Base-by-base conservation (phyloP, 352 stramenopile species). In the Phytophthora rubi region DNA sequence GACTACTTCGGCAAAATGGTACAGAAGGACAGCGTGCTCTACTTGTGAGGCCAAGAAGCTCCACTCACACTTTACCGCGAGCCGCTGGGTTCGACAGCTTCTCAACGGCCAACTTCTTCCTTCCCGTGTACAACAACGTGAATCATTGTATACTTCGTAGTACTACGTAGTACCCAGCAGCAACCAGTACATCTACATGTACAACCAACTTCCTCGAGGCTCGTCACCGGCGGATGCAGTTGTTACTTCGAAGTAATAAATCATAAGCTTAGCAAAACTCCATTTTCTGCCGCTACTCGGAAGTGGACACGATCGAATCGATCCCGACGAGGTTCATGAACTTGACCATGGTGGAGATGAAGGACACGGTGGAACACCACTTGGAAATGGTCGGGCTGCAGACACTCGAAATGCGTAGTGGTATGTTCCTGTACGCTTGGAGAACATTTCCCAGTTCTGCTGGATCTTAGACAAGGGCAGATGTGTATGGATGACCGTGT, bases 111-210 rank as follows among this genome's bases (percentile, higher is more conserved):
- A 86, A 81, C 53, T 57, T 62, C 42, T 83, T 81, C 56, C 54
- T 83, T 1, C 80, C 80, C 0, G 53, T 73, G 18, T 65, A 79
- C 57, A 86, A 84, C 65, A 85, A 81, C 45, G 61, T 78, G 12
- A 73, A 63, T 42, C 28, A 3, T 1, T 73, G 59, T 12, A 59
- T 62, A 26, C 18, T 21, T 21, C 18, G 18, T 21, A 21, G 18
- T 21, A 21, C 18, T 21, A 21, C 18, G 18, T 21, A 21, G 18
- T 21, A 21, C 61, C 62, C 13, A 47, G 59, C n/a, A 53, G 65
- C 10, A 49, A 77, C 45, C 48, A 71, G 42, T 69, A 54, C 42
- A 62, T 59, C n/a, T 55, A 68, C n/a, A 21, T 26, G 0, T 26
- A 26, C 23, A 57, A 85, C 21, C 60, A 86, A 86, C 59, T 85